Percentiles rank a stretch among this genome's conserved stretches.
phyloP scores from a whole-genome alignment of 495 filamentous ascomycete species.

The Glonium stellatum region DNA sequence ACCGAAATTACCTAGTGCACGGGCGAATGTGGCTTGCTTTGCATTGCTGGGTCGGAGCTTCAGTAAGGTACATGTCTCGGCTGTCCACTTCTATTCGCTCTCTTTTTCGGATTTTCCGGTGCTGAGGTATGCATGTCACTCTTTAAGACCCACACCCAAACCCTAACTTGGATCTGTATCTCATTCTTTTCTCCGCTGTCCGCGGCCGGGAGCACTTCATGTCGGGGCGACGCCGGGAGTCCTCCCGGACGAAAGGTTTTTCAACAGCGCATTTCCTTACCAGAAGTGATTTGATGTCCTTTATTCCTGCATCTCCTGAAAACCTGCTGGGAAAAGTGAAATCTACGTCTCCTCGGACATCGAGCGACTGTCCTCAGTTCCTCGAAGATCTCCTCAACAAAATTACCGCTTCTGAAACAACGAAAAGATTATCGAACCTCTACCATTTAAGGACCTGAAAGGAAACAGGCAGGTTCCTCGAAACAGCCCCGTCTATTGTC shows the following conservation, averaged over 20 bases:
- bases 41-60: not conserved
- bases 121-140: not conserved
- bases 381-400: too few relatives aligned
- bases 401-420: too few relatives aligned
- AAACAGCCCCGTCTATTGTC: too few relatives aligned
- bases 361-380: too few relatives aligned
- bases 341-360: too few relatives aligned
- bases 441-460: too few relatives aligned
- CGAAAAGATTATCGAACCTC: too few relatives aligned
- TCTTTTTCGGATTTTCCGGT: not conserved
- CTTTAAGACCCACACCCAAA: not conserved
- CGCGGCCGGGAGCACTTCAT: not conserved
- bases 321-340: too few relatives aligned
- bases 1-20: not conserved
- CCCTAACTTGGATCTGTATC: not conserved
- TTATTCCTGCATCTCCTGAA: too few relatives aligned
- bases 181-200: not conserved
- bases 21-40: not conserved
- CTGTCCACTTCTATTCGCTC: not conserved
- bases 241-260: not conserved
- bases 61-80: slow-evolving; percentile 4
- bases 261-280: too few relatives aligned
- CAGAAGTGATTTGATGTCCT: too few relatives aligned
- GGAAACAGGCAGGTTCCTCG: too few relatives aligned
- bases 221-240: not conserved